phyloP scores from a whole-genome alignment of 2,329 filamentous ascomycete species.

The Chaetomium sp. region DNA sequence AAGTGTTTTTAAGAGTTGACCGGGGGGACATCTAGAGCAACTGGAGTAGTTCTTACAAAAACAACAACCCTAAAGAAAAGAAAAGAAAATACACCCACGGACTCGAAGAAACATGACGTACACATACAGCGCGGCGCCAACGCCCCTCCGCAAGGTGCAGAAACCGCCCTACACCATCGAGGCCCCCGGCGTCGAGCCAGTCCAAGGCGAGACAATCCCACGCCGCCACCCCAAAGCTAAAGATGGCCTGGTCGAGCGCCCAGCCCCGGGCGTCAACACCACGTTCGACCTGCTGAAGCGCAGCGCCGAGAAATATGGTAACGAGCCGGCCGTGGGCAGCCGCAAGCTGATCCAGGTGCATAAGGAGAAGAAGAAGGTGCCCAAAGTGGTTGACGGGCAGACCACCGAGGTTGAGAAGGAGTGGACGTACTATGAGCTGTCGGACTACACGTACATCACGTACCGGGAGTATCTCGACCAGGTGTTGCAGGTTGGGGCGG shows the following conservation, averaged over 20 bases:
- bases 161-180: slow-evolving; percentile 72
- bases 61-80: too few relatives aligned
- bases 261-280: slow-evolving; percentile 64
- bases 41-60: too few relatives aligned
- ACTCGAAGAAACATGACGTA: slow-evolving; percentile 17
- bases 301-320: slow-evolving; percentile 56
- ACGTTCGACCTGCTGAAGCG: slow-evolving; percentile 72
- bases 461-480: slow-evolving; percentile 73
- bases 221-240: slow-evolving; percentile 66
- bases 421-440: slow-evolving; percentile 85
- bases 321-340: slow-evolving; percentile 60
- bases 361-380: slow-evolving; percentile 79
- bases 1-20: too few relatives aligned
- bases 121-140: slow-evolving; percentile 37
- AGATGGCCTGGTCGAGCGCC: slow-evolving; percentile 60
- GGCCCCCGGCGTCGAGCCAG: slow-evolving; percentile 58
- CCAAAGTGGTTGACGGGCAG: slow-evolving; percentile 79
- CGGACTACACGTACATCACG: slow-evolving; percentile 66
- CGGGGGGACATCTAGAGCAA: too few relatives aligned
- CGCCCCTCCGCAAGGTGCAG: slow-evolving; percentile 54
- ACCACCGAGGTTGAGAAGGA: slow-evolving; percentile 79
- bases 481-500: slow-evolving; percentile 63
- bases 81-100: too few relatives aligned
- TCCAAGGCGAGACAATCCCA: slow-evolving; percentile 77
- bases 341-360: slow-evolving; percentile 72